Evolutionary conservation across 192 early-diverging fungal genomes (phyloP).

Genomic region (Coemansia sp.): DNA sequence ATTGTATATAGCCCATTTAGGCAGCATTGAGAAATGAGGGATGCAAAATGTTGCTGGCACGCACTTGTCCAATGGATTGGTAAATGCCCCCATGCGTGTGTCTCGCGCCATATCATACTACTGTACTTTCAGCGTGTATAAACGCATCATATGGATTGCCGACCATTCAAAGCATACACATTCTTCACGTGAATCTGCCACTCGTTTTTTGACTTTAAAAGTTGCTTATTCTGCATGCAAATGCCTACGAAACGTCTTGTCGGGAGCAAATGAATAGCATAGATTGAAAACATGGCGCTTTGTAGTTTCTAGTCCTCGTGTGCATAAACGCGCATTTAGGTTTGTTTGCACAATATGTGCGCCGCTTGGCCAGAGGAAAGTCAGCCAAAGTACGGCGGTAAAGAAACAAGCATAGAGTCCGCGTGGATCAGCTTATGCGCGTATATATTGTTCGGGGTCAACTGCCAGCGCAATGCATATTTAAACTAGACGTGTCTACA

Average conservation of each 20-base stretch:
- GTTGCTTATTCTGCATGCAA: too few relatives aligned
- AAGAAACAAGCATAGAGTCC: neutral
- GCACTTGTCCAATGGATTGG: constrained; percentile 8
- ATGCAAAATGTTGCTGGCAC: neutral
- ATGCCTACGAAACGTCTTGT: too few relatives aligned
- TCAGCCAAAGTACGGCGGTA: neutral
- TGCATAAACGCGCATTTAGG: constrained; percentile 9
- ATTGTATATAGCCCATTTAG: too few relatives aligned
- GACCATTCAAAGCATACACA: too few relatives aligned
- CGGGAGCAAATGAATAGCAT: neutral
- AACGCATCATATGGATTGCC: too few relatives aligned
- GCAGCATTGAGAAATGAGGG: neutral
- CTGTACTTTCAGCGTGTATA: too few relatives aligned
- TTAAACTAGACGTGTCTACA: neutral
- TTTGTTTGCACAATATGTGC: neutral
- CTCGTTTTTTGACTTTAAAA: too few relatives aligned
- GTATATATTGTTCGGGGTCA: constrained; percentile 2
- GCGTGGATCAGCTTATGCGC: neutral
- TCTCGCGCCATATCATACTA: too few relatives aligned
- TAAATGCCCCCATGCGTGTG: constrained; percentile 1
- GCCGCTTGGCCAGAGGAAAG: constrained; percentile 2
- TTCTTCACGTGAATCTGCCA: too few relatives aligned
- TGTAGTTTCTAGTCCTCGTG: constrained; percentile 1
- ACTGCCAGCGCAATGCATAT: constrained; percentile 1
- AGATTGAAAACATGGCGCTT: neutral